phyloP scores from a whole-genome alignment of 2,329 filamentous ascomycete genomes.

The Arthrobotrys conoides region DNA sequence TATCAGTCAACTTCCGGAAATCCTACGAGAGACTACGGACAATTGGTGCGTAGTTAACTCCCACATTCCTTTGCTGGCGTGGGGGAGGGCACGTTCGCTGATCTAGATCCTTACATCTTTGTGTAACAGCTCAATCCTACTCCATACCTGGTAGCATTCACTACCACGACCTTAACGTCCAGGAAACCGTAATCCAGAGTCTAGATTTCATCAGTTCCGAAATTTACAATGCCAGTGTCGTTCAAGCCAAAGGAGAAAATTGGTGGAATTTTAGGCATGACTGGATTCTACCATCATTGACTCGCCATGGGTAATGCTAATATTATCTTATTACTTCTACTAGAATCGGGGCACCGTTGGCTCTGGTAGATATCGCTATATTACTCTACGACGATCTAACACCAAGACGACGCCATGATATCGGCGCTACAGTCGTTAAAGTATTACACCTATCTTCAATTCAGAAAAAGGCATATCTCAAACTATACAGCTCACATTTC shows the following conservation, averaged over 20 bases:
- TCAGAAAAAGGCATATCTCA: not conserved
- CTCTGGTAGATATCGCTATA: constrained; percentile 59
- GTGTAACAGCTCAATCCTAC: constrained; percentile 52
- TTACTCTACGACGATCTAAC: constrained; percentile 60
- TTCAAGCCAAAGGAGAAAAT: constrained; percentile 51
- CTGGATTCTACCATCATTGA: not conserved
- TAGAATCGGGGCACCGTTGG: constrained; percentile 58
- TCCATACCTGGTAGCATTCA: constrained; percentile 54
- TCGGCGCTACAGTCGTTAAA: constrained; percentile 53
- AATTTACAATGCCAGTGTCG: constrained; percentile 51
- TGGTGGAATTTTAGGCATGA: constrained; percentile 61
- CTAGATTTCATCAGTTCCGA: constrained; percentile 54
- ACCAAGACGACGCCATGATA: constrained; percentile 47
- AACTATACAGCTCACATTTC: not conserved
- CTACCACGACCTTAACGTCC: constrained; percentile 57
- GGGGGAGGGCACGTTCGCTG: constrained; percentile 9
- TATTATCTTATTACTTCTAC: not conserved
- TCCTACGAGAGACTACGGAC: constrained; percentile 54
- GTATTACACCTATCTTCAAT: constrained; percentile 4
- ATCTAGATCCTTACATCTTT: not conserved
- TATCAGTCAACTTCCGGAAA: constrained; percentile 57
- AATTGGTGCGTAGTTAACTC: constrained; percentile 28
- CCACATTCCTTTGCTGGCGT: not conserved
- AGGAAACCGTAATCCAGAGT: constrained; percentile 54
- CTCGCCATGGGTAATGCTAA: too few species aligned